phyloP scores from a whole-genome alignment of 345 rosid species.

The Excoecaria cochinchinensis region DNA sequence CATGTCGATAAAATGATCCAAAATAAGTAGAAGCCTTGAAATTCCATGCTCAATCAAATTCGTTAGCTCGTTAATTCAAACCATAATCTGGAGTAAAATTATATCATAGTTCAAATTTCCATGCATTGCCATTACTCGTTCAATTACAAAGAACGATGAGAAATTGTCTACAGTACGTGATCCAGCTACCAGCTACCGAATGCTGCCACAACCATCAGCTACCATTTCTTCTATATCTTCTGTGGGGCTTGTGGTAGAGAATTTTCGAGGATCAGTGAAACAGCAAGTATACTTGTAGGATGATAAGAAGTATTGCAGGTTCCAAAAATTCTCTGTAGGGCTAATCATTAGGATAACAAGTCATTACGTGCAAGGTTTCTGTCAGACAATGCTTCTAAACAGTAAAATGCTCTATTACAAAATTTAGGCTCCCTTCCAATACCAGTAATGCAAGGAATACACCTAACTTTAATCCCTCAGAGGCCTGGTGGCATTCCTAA shows the following conservation, averaged over 20 bases:
- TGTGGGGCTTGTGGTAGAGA: neutral
- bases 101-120: neutral
- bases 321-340: neutral
- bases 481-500: constrained; percentile 89
- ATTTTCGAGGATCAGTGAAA: neutral
- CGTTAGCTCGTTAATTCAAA: too few relatives aligned
- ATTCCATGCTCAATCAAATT: too few relatives aligned
- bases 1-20: neutral
- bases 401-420: constrained; percentile 21
- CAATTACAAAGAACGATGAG: neutral
- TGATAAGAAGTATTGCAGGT: neutral
- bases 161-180: too few relatives aligned
- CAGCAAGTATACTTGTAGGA: neutral
- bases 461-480: constrained; percentile 58
- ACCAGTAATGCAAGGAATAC: neutral
- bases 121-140: neutral
- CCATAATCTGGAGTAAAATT: neutral
- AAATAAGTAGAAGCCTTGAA: neutral
- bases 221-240: neutral
- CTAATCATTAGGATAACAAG: neutral
- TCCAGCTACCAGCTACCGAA: neutral
- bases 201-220: neutral
- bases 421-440: constrained; percentile 21
- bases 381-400: constrained; percentile 9
- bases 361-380: too few relatives aligned